Evolutionary conservation across 1,139 yeast genomes (phyloP), one percentile per base, ranked within the genome.

Genomic region (Candida pseudocylindracea): DNA sequence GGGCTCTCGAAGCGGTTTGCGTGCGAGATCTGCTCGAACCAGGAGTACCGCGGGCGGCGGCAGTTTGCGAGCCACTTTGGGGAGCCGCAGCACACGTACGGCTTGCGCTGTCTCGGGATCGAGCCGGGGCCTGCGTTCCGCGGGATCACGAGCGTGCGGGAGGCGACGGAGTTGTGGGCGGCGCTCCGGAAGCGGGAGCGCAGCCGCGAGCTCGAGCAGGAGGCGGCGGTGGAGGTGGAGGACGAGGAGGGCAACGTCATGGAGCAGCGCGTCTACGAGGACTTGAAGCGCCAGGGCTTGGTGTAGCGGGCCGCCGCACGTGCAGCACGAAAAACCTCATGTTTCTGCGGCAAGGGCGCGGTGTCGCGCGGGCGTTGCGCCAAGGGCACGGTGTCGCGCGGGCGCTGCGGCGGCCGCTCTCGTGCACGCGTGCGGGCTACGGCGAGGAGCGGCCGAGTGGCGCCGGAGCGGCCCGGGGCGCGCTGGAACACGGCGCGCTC

Each of bases 201-300:
- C 33, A 39, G 44, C 2, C 51, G 51, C 35, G 62, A 60, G 27
- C 59, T 54, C 12, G 60, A 60, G 34, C 46, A 48, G 13, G 81
- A 72, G 36, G 63, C 64, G 38, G 68, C 72, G 0, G 63, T 74
- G 7, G 93, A 85, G 49, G 79, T 83, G 33, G 96, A 85, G 48
- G 96, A 88, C 46, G 74, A 69, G 2, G 83, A 80, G 27, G 98
- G 96, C 8, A 85, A 88, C 48, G 94, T 81, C 13, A 76, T 88
- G 92, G 65, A 76, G 27, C 74, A 72, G 41, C 67, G 69, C 43
- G 88, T 81, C 31, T 85, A 79, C 50, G 60, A 72, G 29, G 94
- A 85, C 42, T 60, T 85, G 46, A 78, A 80, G 50, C 73, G 67
- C 40, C 96, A 85, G 50, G 95, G 95, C 0, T 55, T 80, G 31